phyloP scores from a whole-genome alignment of 1,284 basidiomycete genomes.

The Coniophora puteana region DNA sequence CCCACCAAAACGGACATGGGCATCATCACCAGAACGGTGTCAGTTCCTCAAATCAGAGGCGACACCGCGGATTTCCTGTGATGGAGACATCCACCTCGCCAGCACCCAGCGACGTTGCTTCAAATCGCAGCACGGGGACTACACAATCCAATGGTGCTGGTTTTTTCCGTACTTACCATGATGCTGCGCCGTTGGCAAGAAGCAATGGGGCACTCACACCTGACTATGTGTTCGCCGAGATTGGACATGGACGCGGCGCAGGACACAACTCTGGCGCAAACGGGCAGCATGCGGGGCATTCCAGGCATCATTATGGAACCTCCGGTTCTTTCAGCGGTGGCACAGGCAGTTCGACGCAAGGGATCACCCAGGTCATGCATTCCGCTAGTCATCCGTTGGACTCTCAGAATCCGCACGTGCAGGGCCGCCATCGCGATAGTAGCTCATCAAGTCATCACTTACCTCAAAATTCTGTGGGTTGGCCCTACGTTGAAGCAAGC shows the following conservation, averaged over 20 bases:
- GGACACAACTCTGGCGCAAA: slow-evolving; percentile 19
- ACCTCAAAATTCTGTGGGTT: slow-evolving; percentile 18
- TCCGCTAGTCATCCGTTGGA: slow-evolving; percentile 28
- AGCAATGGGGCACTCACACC: slow-evolving; percentile 63
- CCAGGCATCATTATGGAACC: slow-evolving; percentile 20
- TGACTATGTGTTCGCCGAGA: slow-evolving; percentile 71
- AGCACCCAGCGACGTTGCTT: slow-evolving; percentile 52
- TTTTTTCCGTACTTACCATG: slow-evolving; percentile 62
- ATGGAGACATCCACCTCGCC: slow-evolving; percentile 59
- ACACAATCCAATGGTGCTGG: slow-evolving; percentile 51
- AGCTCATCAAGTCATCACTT: slow-evolving; percentile 1
- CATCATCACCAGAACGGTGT: background rate
- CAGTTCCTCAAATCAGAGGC: slow-evolving; percentile 22
- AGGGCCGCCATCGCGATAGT: slow-evolving; percentile 8
- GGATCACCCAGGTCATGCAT: slow-evolving; percentile 34
- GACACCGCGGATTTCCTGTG: slow-evolving; percentile 48
- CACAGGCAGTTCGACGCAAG: slow-evolving; percentile 20
- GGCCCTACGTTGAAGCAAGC: slow-evolving; percentile 22
- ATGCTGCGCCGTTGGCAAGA: slow-evolving; percentile 35
- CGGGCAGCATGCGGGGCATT: slow-evolving; percentile 12
- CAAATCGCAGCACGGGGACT: slow-evolving; percentile 50
- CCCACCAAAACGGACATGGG: slow-evolving; percentile 11
- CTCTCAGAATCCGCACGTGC: slow-evolving; percentile 13
- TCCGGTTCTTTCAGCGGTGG: slow-evolving; percentile 15
- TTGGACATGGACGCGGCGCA: slow-evolving; percentile 66